Percentiles rank a stretch among this genome's conserved stretches.
Conservation (phyloP, 768 basidiomycete genomes). For the Leccinum arenicola region DNA sequence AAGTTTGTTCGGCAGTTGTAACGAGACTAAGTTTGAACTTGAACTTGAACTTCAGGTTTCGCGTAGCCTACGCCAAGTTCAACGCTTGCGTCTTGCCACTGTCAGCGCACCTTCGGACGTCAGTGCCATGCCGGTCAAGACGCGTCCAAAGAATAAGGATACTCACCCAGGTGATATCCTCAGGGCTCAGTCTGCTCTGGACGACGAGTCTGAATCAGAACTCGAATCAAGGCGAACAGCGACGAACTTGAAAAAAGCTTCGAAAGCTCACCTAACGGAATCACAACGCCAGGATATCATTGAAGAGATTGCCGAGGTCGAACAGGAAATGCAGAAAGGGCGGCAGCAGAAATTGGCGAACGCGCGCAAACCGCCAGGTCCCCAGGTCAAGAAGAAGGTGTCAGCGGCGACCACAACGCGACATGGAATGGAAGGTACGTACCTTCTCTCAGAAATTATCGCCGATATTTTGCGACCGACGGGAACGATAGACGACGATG, state of each 20-base stretch:
- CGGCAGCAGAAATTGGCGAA: neutral
- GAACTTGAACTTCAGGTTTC: no score
- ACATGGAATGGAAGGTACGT: no score
- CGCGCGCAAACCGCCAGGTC: neutral
- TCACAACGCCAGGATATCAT: neutral
- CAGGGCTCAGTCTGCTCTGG: no score
- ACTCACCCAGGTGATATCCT: neutral
- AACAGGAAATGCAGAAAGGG: neutral
- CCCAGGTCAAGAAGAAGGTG: neutral
- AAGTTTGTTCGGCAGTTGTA: no score
- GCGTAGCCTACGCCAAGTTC: no score
- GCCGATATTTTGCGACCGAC: no score
- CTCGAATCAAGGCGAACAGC: neutral
- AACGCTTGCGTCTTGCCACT: no score
- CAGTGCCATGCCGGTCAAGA: neutral
- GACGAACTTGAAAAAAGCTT: neutral
- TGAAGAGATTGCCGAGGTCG: neutral
- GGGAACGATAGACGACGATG: no score
- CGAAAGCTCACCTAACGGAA: no score
- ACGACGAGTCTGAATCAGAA: neutral
- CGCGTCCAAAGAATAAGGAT: neutral
- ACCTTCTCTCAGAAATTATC: no score
- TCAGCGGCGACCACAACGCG: neutral
- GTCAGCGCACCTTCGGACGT: no score
- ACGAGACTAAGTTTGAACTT: no score